phyloP scores from a whole-genome alignment of 805 yeast species.

The Candida pseudoglaebosa region DNA sequence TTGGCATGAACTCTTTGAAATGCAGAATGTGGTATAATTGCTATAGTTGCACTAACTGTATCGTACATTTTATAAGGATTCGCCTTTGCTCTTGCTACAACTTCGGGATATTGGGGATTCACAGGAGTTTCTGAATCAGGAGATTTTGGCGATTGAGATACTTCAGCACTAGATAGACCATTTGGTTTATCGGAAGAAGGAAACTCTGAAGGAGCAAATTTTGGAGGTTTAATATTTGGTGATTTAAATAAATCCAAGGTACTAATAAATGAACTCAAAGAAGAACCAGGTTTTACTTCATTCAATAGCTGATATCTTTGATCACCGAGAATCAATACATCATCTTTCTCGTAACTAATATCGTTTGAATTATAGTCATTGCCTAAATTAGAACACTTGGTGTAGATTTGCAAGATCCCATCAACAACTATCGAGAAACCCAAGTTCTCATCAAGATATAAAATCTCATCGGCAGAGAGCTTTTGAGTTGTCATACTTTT shows the following conservation, averaged over 20 bases:
- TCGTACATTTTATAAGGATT: conserved; percentile 7
- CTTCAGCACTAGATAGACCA: background rate
- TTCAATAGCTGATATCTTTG: conserved; percentile 71
- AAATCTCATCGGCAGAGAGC: conserved; percentile 68
- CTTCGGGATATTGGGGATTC: conserved; percentile 21
- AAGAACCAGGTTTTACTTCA: conserved; percentile 77
- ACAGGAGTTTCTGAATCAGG: conserved; percentile 1
- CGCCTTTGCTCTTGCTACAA: conserved; percentile 68
- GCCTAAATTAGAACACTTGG: conserved; percentile 37
- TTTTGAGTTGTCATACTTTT: conserved; percentile 88
- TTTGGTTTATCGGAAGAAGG: conserved; percentile 7
- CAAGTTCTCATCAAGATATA: conserved; percentile 65
- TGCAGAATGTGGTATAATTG: conserved; percentile 85
- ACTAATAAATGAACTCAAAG: conserved; percentile 77
- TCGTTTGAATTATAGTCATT: conserved; percentile 20
- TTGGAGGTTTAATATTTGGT: conserved; percentile 3
- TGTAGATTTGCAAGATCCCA: conserved; percentile 79
- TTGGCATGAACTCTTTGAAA: conserved; percentile 66
- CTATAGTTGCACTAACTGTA: conserved; percentile 63
- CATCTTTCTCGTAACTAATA: conserved; percentile 32
- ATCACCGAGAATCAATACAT: conserved; percentile 47
- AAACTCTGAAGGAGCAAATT: background rate
- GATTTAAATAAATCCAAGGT: conserved; percentile 66
- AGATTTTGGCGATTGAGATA: background rate
- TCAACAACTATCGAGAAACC: conserved; percentile 94